Percentiles rank a stretch among this genome's conserved stretches.
These are phyloP conservation scores for Pseudovirgaria hyperparasitica DNA, from an alignment of 2,329 filamentous ascomycete genomes.

Conservation along the genomic window DNA sequence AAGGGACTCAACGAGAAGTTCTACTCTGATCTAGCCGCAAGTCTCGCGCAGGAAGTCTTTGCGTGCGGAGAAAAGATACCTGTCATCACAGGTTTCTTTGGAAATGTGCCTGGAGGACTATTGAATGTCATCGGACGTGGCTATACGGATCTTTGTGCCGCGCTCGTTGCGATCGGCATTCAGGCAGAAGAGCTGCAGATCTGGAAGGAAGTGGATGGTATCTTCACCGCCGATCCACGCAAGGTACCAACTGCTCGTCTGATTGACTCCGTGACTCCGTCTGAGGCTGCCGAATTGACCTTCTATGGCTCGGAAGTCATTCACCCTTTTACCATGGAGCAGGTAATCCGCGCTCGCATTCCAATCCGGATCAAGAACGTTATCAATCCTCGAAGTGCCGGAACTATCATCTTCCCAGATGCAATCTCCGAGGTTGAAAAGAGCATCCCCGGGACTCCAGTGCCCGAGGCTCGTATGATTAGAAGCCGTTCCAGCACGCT, in stretches of 20 bases:
- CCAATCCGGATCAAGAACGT: slow-evolving; percentile 87
- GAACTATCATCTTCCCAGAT: slow-evolving; percentile 77
- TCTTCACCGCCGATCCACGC: slow-evolving; percentile 75
- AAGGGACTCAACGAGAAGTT: slow-evolving; percentile 34
- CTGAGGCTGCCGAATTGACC: slow-evolving; percentile 90
- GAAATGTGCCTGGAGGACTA: slow-evolving; percentile 78
- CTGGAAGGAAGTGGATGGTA: slow-evolving; percentile 98
- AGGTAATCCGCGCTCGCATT: slow-evolving; percentile 64
- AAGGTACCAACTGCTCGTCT: slow-evolving; percentile 89
- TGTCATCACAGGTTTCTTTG: slow-evolving; percentile 78
- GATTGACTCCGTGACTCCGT: slow-evolving; percentile 78
- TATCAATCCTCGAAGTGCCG: slow-evolving; percentile 67
- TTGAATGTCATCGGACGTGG: slow-evolving; percentile 87
- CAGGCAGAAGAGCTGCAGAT: slow-evolving; percentile 82
- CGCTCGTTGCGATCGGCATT: slow-evolving; percentile 80
- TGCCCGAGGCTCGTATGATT: slow-evolving; percentile 46
- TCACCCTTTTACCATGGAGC: slow-evolving; percentile 97
- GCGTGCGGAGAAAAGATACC: slow-evolving; percentile 32
- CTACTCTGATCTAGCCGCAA: slow-evolving; percentile 29
- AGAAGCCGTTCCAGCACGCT: slow-evolving; percentile 34
- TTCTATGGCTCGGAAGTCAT: slow-evolving; percentile 73
- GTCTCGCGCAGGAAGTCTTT: slow-evolving; percentile 29
- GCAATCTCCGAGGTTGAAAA: slow-evolving; percentile 39
- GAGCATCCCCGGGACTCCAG: slow-evolving; percentile 37
- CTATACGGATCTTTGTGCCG: slow-evolving; percentile 93